Evolutionary conservation across 164 flowering plant species (phyloP).

Genomic region (Liriodendron chinense): DNA sequence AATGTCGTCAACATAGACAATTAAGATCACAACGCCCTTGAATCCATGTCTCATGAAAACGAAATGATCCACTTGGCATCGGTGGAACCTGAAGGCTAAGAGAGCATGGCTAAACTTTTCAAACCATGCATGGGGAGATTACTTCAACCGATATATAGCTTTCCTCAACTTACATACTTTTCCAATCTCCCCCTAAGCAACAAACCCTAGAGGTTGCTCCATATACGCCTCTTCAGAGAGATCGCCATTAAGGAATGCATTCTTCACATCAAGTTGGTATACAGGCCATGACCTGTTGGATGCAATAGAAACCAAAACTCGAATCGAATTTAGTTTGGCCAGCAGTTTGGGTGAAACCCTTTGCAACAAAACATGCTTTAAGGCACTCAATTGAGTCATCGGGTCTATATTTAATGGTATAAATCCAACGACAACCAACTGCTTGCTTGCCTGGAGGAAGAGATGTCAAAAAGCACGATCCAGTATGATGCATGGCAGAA

Average conservation of each 20-base stretch:
- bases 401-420: neutral
- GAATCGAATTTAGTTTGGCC: neutral
- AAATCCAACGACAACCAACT: neutral
- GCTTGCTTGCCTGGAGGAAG: neutral
- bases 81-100: no score
- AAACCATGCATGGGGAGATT: neutral
- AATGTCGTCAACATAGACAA: no score
- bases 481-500: neutral
- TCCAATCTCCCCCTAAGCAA: neutral
- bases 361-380: neutral
- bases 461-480: neutral
- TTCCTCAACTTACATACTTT: no score
- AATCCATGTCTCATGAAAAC: no score
- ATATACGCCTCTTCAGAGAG: neutral
- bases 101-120: neutral
- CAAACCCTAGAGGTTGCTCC: neutral
- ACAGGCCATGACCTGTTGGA: neutral
- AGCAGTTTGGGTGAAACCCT: neutral
- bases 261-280: neutral
- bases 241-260: neutral
- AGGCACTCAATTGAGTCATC: neutral
- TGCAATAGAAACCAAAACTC: neutral
- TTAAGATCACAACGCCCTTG: no score
- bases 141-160: neutral
- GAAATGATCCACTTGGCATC: no score